A percentile compares a stretch with the other conserved stretches of the same genome.
These are phyloP conservation scores for Tuber microsphaerosporum DNA, from an alignment of 495 filamentous ascomycete species.

Conservation along the genomic window DNA sequence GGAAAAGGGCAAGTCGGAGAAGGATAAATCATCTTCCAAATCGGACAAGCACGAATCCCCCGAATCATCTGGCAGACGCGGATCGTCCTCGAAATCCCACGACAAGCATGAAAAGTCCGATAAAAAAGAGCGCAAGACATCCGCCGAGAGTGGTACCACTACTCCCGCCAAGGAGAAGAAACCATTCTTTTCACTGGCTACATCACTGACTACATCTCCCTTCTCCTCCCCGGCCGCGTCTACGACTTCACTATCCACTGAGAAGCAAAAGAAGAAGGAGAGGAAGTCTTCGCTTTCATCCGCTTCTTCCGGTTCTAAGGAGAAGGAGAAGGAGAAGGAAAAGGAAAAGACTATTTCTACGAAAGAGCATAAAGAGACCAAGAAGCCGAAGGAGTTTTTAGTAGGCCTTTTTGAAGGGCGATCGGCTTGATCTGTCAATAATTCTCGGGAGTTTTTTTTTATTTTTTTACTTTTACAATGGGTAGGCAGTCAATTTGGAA, in stretches of 20 bases:
- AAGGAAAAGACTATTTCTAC: neutral
- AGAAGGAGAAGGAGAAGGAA: constrained; percentile 12
- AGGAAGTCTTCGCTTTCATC: neutral
- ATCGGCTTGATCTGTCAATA: constrained; percentile 12
- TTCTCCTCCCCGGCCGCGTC: constrained; percentile 27
- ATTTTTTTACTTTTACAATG: constrained; percentile 13
- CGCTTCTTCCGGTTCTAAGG: constrained; percentile 10
- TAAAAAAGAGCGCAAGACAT: constrained; percentile 6
- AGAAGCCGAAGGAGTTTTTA: constrained; percentile 19
- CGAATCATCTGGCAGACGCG: neutral
- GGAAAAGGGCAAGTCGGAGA: constrained; percentile 18
- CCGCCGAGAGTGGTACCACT: neutral
- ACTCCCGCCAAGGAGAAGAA: constrained; percentile 22
- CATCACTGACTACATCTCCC: constrained; percentile 4
- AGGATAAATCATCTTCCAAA: neutral
- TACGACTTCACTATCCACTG: neutral
- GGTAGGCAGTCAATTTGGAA: constrained; percentile 17
- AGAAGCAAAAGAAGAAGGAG: neutral
- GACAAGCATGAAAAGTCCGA: constrained; percentile 21
- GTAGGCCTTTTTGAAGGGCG: constrained; percentile 24
- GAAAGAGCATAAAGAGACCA: neutral
- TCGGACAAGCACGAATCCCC: constrained; percentile 3
- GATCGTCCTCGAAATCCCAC: neutral
- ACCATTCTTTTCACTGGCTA: constrained; percentile 7
- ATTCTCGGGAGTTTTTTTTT: constrained; percentile 14